Evolutionary conservation across 257 asterid genomes (phyloP), one percentile per base, ranked within the genome.

Genomic region (Knoxia roxburghii): DNA sequence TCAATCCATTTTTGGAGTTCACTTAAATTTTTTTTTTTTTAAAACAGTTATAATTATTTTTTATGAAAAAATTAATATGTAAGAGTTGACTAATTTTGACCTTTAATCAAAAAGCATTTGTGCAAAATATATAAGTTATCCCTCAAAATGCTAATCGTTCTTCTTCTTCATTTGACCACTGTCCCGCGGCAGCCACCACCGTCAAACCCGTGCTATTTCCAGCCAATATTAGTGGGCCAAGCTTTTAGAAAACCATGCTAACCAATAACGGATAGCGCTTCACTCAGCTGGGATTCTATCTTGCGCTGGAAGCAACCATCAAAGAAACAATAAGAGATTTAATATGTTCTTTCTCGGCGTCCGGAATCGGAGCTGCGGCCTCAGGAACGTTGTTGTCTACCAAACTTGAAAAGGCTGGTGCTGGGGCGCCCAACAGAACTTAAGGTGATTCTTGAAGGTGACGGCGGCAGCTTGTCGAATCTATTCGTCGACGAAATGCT

Each of bases 401-500:
- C 23, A 64, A 65, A 7, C 68, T 56, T 2, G 53, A 1, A 37
- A 3, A 9, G 41, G 41, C 41, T n/a, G n/a, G n/a, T n/a, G n/a
- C n/a, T n/a, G n/a, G 5, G 61, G 68, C 3, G 81, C 73, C 97
- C 99, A 94, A 27, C 80, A 85, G n/a, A 83, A 68, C 75, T 85
- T 89, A 66, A 88, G 86, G 14, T 87, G 90, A 80, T 93, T 90
- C 64, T 93, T 93, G 67, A 93, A 93, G 85, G 79, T 82, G 33
- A 93, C 96, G 3, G 99, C 95, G 9, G 96, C 99, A 2, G 96
- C 77, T 54, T 85, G 97, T 32, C 99, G 95, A 88, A 85, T 81
- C 87, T 84, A 95, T 53, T 88, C 96, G 32, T 88, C 95, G 41
- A 94, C 87, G 1, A 91, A 59, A 14, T 88, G 79, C 78, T 83